These are phyloP conservation scores for Mycocentrospora acerina DNA, from an alignment of 2,329 filamentous ascomycete species.

Conservation along the genomic window DNA sequence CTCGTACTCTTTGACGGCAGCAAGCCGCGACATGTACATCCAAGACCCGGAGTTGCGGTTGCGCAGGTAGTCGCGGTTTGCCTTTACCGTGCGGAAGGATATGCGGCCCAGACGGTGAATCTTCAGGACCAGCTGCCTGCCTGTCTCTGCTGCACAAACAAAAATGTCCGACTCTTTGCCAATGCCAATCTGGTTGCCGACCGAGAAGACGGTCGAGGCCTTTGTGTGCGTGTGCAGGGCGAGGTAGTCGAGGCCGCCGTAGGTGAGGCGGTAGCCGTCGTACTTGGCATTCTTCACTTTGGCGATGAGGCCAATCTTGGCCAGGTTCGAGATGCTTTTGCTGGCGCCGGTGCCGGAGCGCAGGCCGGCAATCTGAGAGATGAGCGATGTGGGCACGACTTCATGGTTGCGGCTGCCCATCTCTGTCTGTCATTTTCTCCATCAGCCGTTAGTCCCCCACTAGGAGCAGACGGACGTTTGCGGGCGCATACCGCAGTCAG, in stretches of 20 bases:
- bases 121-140: slow-evolving; percentile 81
- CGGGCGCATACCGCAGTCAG: slow-evolving; percentile 71
- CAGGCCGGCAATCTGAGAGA: slow-evolving; percentile 79
- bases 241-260: slow-evolving; percentile 97
- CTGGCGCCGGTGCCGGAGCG: slow-evolving; percentile 74
- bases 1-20: slow-evolving; percentile 89
- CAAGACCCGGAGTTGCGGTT: slow-evolving; percentile 80
- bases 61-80: slow-evolving; percentile 91
- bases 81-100: slow-evolving; percentile 94
- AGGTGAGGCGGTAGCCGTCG: slow-evolving; percentile 94
- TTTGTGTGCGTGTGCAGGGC: slow-evolving; percentile 87
- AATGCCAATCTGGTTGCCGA: slow-evolving; percentile 91
- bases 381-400: slow-evolving; percentile 86
- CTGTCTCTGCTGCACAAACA: slow-evolving; percentile 79
- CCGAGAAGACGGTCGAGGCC: slow-evolving; percentile 79
- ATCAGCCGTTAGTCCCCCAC: slow-evolving; percentile 41
- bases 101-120: slow-evolving; percentile 95
- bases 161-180: slow-evolving; percentile 98
- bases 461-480: slow-evolving; percentile 14
- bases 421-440: slow-evolving; percentile 67
- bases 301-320: slow-evolving; percentile 88
- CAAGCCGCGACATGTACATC: slow-evolving; percentile 96
- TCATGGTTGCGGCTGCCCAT: slow-evolving; percentile 96
- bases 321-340: slow-evolving; percentile 83
- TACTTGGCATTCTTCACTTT: slow-evolving; percentile 95